Base-by-base conservation (phyloP, 768 basidiomycete genomes). In the Pleurotus djamor region DNA sequence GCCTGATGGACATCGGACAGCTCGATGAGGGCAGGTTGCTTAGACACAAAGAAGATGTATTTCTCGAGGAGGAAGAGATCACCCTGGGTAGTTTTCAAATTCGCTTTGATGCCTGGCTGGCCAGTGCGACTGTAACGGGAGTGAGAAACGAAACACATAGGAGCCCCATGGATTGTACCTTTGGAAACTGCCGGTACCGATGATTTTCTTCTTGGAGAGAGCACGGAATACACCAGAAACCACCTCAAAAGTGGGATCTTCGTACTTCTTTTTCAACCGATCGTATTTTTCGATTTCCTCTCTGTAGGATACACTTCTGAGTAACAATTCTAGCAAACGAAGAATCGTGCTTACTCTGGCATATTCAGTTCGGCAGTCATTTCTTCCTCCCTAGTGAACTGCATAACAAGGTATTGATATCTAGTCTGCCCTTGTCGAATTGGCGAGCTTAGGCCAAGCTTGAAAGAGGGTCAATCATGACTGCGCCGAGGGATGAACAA, bases 31-130 rank as follows among this genome's bases (percentile, higher is more conserved):
- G 87, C 86, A 1, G 97, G 96, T 64, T 92, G 89, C 73, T 98
- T 98, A 58, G 96, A 95, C 61, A 98, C 94, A 76, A 98, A 98
- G 75, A 99, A 94, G 50, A 99, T 82, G 72, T 91, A 93, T 83
- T 98, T 98, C 68, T 98, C 97, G 63, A 99, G 88, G 80, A 98
- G 85, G 83, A 97, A 98, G 35, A 99, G 85, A 71, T 98, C 95
- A 61, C 97, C 97, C 72, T 96, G 94, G 3, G 91, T 83, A 47
- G 97, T 97, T 75, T 98, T 98, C 65, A 98, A 81, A 72, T 98
- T 97, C 66, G 94, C 94, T 76, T 98, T 98, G 76, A 99, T 89
- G n/a, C 94, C 93, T 13, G 92, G 89, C 63, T 94, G 89, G 3
- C 94, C 93, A 65, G 90, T 88, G 34, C 91, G 92, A 65, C 94